Base-by-base conservation (phyloP, 2,329 filamentous ascomycete genomes). In the Apiospora saccharicola region DNA sequence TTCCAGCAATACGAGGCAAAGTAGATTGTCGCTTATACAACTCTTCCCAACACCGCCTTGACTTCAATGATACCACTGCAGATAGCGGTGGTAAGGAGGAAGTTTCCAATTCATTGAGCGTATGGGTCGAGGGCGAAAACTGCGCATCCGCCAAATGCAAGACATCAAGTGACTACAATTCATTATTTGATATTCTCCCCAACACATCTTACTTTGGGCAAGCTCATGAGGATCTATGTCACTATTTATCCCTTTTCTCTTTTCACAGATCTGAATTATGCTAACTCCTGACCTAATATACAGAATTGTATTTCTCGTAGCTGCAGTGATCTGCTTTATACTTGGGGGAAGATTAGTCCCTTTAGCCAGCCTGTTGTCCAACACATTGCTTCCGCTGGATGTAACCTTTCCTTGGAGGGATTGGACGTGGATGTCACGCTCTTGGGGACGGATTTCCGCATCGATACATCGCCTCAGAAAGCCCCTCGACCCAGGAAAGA, bases 371-470 rank as follows among this genome's bases (percentile, higher is more conserved):
- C 26, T 74, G 75, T 26, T 73, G 76, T 34, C 74, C 78, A 76
- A 74, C 47, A 77, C 75, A 76, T 82, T 22, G 79, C 78, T 6
- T 81, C 79, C 6, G 71, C 84, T 71, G 79, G 79, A 26, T 85
- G 83, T 74, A 85, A 85, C 75, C 83, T 84, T 75, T 78, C 80
- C 2, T 73, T 81, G 2, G 76, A 82, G 74, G 79, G 77, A n/a
- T 72, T 79, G 26, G 75, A 75, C 69, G 74, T 73, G 10, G 67
- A 44, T n/a, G 69, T 69, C 3, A 72, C 71, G 19, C 78, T 79
- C 64, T 14, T 72, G 13, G 76, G 77, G 3, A 1, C 73, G 4
- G 51, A 47, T 5, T 72, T 79, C 16, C 41, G 46, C 1, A 78
- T 85, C 43, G 78, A 81, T 67, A 69, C 67, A 3, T 47, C 67